These are phyloP conservation scores for Fibroporia radiculosa DNA, from an alignment of 768 basidiomycete genomes.

Conservation along the genomic window DNA sequence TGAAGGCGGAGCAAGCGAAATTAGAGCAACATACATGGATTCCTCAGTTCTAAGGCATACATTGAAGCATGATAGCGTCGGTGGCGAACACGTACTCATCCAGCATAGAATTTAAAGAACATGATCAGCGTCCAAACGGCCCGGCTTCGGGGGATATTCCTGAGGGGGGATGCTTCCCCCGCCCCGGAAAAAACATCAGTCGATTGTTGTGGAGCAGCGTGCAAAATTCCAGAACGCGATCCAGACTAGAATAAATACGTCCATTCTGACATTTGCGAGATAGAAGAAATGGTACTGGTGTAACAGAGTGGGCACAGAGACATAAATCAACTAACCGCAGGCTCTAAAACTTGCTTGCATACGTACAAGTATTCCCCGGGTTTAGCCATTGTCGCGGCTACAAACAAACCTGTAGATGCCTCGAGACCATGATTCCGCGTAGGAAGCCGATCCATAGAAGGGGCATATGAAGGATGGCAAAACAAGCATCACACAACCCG, in stretches of 20 bases:
- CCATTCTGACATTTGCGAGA: constrained; percentile 19
- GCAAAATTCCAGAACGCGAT: constrained; percentile 17
- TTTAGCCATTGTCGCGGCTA: constrained; percentile 19
- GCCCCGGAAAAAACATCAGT: constrained; percentile 1
- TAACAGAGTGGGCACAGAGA: neutral
- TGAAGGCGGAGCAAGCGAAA: neutral
- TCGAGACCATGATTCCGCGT: constrained; percentile 21
- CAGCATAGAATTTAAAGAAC: constrained; percentile 22
- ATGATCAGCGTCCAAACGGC: constrained; percentile 21
- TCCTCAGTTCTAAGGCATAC: too few relatives aligned
- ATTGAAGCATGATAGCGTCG: too few relatives aligned
- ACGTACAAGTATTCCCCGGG: constrained; percentile 17
- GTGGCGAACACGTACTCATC: too few relatives aligned
- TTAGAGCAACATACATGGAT: constrained; percentile 16
- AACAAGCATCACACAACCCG: constrained; percentile 20
- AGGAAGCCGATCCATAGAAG: constrained; percentile 20
- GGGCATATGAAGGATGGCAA: constrained; percentile 19
- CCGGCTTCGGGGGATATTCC: constrained; percentile 15
- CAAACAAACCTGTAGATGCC: constrained; percentile 17
- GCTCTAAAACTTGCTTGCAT: neutral
- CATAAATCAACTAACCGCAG: neutral
- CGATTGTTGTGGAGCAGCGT: constrained; percentile 13
- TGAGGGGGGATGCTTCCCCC: neutral
- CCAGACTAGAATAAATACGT: constrained; percentile 16
- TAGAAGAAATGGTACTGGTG: constrained; percentile 20